Percentiles rank a stretch among this genome's conserved stretches.
Conservation (phyloP, 2,329 filamentous ascomycete genomes). For the Fusarium solani-melongenae region DNA sequence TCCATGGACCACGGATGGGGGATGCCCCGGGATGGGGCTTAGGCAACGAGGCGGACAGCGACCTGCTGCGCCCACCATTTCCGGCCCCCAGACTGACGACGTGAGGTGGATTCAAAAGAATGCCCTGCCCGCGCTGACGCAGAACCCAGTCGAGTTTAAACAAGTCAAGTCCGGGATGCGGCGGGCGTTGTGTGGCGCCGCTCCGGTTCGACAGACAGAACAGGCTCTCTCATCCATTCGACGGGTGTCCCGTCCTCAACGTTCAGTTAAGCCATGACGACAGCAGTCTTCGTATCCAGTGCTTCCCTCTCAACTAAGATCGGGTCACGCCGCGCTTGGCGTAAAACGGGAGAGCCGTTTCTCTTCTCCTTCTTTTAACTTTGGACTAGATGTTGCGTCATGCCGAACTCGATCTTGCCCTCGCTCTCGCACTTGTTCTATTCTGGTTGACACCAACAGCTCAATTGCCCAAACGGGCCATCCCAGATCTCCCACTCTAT, state of each 20-base stretch:
- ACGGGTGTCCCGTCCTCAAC: not conserved
- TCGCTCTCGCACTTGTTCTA: not conserved
- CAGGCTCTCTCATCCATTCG: not conserved
- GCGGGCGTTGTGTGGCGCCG: not conserved
- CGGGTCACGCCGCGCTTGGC: not conserved
- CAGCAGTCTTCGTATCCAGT: not conserved
- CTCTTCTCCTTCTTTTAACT: not conserved
- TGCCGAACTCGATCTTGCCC: not conserved
- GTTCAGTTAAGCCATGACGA: not conserved
- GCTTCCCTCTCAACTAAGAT: not conserved
- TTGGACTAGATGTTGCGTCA: conserved; percentile 15
- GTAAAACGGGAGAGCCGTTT: not conserved
- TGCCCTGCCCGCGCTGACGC: conserved; percentile 13
- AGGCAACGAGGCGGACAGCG: conserved; percentile 45
- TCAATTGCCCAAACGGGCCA: not conserved
- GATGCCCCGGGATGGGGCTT: conserved; percentile 23
- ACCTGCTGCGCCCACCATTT: conserved; percentile 21
- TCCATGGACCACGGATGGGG: not conserved
- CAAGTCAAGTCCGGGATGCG: not conserved
- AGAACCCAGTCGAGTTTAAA: not conserved
- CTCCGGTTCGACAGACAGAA: not conserved
- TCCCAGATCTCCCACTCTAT: not conserved
- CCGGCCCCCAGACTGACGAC: conserved; percentile 5
- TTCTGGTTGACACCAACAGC: not conserved
- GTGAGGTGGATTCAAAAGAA: conserved; percentile 11